Percentiles rank a stretch among this genome's conserved stretches.
Evolutionary conservation across 148 eudicot species (phyloP).

Genomic region (Camellia sinensis): DNA sequence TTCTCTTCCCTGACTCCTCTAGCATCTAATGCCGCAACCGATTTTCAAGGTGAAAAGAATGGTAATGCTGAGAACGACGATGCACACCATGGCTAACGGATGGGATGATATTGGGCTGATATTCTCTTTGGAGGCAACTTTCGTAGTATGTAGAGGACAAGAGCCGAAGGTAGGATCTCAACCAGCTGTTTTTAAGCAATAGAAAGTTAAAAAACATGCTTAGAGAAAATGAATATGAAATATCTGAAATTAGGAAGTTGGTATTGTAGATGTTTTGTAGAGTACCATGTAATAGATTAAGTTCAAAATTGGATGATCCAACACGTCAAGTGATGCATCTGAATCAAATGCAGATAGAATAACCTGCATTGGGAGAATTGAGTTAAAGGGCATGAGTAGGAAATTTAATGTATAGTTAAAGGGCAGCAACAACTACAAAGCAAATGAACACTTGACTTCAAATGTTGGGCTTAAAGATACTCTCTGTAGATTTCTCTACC

Average conservation of each 20-base stretch:
- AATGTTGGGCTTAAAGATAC: neutral
- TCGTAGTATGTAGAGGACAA: slow-evolving; percentile 79
- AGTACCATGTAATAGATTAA: slow-evolving; percentile 78
- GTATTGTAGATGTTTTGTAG: neutral
- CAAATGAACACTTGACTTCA: neutral
- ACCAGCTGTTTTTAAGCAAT: slow-evolving; percentile 51
- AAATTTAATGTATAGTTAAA: neutral
- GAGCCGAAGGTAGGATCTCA: slow-evolving; percentile 92
- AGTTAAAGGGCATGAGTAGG: neutral
- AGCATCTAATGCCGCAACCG: slow-evolving; percentile 13
- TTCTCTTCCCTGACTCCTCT: slow-evolving; percentile 8
- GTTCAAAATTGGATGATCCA: slow-evolving; percentile 82
- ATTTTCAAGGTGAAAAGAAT: slow-evolving; percentile 1
- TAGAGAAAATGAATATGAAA: neutral
- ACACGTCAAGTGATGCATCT: slow-evolving; percentile 75
- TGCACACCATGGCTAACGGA: slow-evolving; percentile 34
- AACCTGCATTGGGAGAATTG: slow-evolving; percentile 46
- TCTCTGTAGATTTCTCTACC: neutral
- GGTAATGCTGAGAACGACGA: neutral
- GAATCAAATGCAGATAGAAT: slow-evolving; percentile 66
- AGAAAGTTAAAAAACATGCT: neutral
- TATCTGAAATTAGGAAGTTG: neutral
- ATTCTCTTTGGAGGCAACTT: slow-evolving; percentile 81
- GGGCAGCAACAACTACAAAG: neutral
- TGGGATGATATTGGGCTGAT: slow-evolving; percentile 74